Base-by-base conservation (phyloP, 2,329 filamentous ascomycete species). In the Furcasterigmium furcatum region DNA sequence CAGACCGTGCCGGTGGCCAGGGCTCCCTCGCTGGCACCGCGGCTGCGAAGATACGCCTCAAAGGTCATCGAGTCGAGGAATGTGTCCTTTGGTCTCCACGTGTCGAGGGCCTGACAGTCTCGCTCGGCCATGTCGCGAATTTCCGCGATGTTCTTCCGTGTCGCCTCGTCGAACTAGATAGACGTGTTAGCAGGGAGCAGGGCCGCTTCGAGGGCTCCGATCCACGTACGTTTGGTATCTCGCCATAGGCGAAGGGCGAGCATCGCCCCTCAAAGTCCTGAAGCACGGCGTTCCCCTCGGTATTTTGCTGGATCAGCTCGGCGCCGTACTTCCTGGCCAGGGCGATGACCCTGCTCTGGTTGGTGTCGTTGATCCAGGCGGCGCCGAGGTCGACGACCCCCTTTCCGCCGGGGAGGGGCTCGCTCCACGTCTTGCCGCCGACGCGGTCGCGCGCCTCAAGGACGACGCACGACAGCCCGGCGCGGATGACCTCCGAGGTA, bases 321-420 rank as follows among this genome's bases (percentile, higher is more conserved):
- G 73, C 52, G 0, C 66, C 65, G 41, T 71, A 74, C 32, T 58
- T 51, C 39, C 64, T 52, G 0, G 66, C 66, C 8, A 77, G 56
- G 0, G 56, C 61, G 50, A 59, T 71, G 41, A 81, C 69, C 4
- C 61, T 60, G 21, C 53, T 61, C 50, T 83, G 78, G 42, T 70
- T 77, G 1, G 63, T 71, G 43, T 81, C 73, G 50, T 84, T 83
- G 51, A 82, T 73, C 80, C 79, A 84, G 0, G 76, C 77, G 0
- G 77, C 80, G 3, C 79, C 79, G 0, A 80, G 54, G 19, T 83
- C 80, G 7, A 72, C 64, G 0, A 61, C 48, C 0, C 70, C 71
- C 3, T 57, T 58, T 22, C 55, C 65, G 27, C 58, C 47, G 2
- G 60, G 52, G 9, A 62, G 49, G 1, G 60, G 56, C 4, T 60